These are phyloP conservation scores for Botrytis galanthina DNA, from an alignment of 2,329 filamentous ascomycete species.

Conservation along the genomic window DNA sequence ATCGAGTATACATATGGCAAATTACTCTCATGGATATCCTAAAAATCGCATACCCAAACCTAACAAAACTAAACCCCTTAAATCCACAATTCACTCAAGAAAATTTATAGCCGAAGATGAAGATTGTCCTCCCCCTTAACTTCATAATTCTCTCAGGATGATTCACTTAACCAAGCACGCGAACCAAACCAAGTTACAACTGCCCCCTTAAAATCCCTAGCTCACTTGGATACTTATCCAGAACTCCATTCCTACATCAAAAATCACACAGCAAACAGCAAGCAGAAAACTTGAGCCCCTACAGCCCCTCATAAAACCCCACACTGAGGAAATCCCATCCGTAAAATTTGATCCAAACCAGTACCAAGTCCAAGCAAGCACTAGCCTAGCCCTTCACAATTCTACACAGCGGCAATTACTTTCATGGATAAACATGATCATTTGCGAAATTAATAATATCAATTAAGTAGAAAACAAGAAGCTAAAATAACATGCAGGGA, in stretches of 20 bases:
- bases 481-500: not conserved
- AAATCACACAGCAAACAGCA: not conserved
- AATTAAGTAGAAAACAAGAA: not conserved
- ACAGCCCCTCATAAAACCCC: not conserved
- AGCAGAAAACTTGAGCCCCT: not conserved
- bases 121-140: not conserved
- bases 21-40: too few relatives aligned
- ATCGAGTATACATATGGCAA: not conserved
- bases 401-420: not conserved
- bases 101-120: not conserved
- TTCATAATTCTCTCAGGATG: not conserved
- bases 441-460: not conserved
- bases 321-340: not conserved
- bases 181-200: not conserved
- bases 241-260: not conserved
- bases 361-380: not conserved
- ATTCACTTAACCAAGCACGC: not conserved
- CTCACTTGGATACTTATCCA: not conserved
- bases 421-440: not conserved
- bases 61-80: too few relatives aligned
- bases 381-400: not conserved
- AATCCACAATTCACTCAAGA: not conserved
- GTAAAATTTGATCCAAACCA: not conserved
- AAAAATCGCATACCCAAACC: too few relatives aligned
- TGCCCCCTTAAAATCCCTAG: not conserved